Conservation (phyloP, 805 yeast species). For the Sugiyamaella boreocaroliniensis region DNA sequence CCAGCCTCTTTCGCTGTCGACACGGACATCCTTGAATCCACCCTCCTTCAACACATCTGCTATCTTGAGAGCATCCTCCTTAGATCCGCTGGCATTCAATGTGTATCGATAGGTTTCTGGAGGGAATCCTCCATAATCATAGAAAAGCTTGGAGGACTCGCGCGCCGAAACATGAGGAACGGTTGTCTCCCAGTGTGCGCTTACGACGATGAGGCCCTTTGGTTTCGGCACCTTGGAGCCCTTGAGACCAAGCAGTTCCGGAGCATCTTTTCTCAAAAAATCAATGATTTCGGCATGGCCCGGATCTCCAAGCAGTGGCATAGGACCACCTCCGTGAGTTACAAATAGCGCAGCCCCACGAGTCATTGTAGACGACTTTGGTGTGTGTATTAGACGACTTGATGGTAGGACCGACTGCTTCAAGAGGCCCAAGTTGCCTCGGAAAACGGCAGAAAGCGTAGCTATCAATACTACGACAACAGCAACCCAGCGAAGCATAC, state of each 20-base stretch:
- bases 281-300: conserved; percentile 3
- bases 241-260: conserved; percentile 2
- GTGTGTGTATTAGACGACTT: too few species aligned
- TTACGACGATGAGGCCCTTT: conserved; percentile 5
- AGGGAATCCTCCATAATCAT: conserved; percentile 8
- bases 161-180: conserved; percentile 8
- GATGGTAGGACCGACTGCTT: too few species aligned
- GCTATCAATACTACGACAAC: too few species aligned
- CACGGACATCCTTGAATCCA: neutral
- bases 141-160: neutral
- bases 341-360: conserved; percentile 9
- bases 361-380: neutral
- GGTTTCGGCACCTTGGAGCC: neutral
- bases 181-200: conserved; percentile 11
- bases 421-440: too few species aligned
- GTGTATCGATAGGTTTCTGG: conserved; percentile 4
- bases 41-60: conserved; percentile 3
- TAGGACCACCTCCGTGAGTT: conserved; percentile 11
- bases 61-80: neutral
- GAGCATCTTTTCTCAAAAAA: conserved; percentile 3
- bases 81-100: conserved; percentile 4
- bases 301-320: conserved; percentile 5
- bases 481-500: too few species aligned
- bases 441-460: too few species aligned
- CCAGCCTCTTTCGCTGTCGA: conserved; percentile 8